Evolutionary conservation across 352 stramenopile species (phyloP), one percentile per base, ranked within the genome.

Genomic region (Thalassiosira allenii): DNA sequence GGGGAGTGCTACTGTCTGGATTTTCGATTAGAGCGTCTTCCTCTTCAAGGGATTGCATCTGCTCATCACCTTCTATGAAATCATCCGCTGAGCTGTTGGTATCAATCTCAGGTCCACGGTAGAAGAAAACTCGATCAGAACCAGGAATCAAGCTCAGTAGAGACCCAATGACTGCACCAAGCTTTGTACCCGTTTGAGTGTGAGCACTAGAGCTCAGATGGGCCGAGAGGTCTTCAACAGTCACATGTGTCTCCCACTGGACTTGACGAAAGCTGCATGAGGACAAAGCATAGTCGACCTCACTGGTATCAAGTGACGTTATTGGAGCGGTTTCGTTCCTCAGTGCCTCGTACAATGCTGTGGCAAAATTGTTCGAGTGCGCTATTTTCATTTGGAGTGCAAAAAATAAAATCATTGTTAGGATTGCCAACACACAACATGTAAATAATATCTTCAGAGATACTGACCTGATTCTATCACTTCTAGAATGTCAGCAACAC

Each of bases 351-450:
- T 92, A 94, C 27, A 67, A 79, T 20, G 87, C 79, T 54, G n/a
- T 68, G 17, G 87, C 59, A 82, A 86, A 93, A 72, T 91, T 81
- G 40, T 87, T 81, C 9, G 52, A 69, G 32, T 92, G 86, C n/a
- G n/a, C n/a, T n/a, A n/a, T n/a, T n/a, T n/a, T n/a, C n/a, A n/a
- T n/a, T n/a, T n/a, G n/a, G n/a, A n/a, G n/a, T n/a, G n/a, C n/a
- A n/a, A n/a, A n/a, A n/a, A n/a, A n/a, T n/a, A n/a, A n/a, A n/a
- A n/a, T n/a, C n/a, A n/a, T n/a, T n/a, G n/a, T n/a, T n/a, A n/a
- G n/a, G n/a, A n/a, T n/a, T n/a, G n/a, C n/a, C n/a, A n/a, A n/a
- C n/a, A n/a, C n/a, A n/a, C n/a, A n/a, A n/a, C n/a, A n/a, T n/a
- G n/a, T n/a, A n/a, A n/a, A n/a, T n/a, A n/a, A n/a, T n/a, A n/a